phyloP scores from a whole-genome alignment of 2,329 filamentous ascomycete species.

The Colletotrichum echinochloae region DNA sequence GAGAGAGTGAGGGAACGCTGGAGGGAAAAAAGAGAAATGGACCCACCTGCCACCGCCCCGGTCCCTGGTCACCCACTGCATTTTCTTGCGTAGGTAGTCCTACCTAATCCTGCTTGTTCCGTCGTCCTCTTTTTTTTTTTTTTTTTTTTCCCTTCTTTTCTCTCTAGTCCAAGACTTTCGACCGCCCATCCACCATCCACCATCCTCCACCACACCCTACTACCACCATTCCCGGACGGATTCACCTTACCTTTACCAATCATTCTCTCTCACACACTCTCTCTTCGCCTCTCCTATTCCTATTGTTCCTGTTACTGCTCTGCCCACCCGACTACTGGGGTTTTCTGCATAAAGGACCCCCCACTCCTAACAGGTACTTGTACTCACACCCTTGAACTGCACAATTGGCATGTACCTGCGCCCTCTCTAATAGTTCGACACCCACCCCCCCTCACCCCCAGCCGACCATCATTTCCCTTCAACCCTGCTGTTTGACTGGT shows the following conservation, averaged over 20 bases:
- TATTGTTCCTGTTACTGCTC: conserved; percentile 16
- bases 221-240: conserved; percentile 1
- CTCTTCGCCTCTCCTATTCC: conserved; percentile 13
- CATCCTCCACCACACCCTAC: neutral
- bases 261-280: neutral
- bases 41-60: conserved; percentile 28
- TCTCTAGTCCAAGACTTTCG: neutral
- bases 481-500: conserved; percentile 42
- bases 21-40: neutral
- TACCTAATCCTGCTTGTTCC: conserved; percentile 15
- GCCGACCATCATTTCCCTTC: conserved; percentile 42
- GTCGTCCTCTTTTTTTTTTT: neutral
- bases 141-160: neutral
- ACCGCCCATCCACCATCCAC: neutral
- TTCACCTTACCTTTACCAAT: neutral
- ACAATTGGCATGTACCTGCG: conserved; percentile 24
- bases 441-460: conserved; percentile 27
- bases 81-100: conserved; percentile 18
- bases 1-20: conserved; percentile 7
- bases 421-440: conserved; percentile 33
- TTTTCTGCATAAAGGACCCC: conserved; percentile 33
- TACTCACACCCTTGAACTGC: conserved; percentile 1
- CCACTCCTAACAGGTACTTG: conserved; percentile 18
- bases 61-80: neutral
- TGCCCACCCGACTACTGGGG: conserved; percentile 36